These are phyloP conservation scores for Penicillium taxi DNA, from an alignment of 495 filamentous ascomycete genomes.

Conservation along the genomic window DNA sequence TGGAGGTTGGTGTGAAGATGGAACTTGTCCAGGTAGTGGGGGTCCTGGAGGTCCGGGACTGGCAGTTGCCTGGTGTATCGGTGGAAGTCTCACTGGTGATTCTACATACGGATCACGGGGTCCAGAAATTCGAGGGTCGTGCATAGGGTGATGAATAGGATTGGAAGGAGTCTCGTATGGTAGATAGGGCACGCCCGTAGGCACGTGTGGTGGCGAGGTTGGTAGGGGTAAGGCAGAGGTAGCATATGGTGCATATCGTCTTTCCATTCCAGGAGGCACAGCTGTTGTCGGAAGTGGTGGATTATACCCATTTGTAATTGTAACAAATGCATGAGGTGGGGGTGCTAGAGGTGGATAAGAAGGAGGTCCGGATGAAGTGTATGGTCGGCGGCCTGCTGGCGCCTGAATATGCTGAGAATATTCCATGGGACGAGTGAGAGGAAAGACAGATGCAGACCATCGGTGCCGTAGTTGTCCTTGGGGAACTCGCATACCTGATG, in stretches of 20 bases:
- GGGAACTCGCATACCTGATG: constrained; percentile 17
- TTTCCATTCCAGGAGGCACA: constrained; percentile 24
- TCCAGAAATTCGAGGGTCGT: constrained; percentile 21
- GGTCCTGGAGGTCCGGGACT: constrained; percentile 8
- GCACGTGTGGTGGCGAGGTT: constrained; percentile 29
- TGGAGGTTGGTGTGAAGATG: too few relatives aligned
- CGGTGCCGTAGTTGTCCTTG: constrained; percentile 25
- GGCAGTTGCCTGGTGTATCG: constrained; percentile 32
- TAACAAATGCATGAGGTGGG: constrained; percentile 25
- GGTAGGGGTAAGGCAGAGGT: constrained; percentile 23
- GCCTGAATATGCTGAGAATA: constrained; percentile 21
- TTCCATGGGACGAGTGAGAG: constrained; percentile 29
- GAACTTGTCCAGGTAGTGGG: neutral
- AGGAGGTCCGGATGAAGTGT: constrained; percentile 32
- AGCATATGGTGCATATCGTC: constrained; percentile 23
- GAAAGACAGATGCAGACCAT: constrained; percentile 33
- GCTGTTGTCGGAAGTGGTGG: constrained; percentile 21
- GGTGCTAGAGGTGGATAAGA: constrained; percentile 19
- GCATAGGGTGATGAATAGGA: constrained; percentile 20
- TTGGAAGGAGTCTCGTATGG: constrained; percentile 25
- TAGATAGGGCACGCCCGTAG: constrained; percentile 18
- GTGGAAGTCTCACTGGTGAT: constrained; percentile 36
- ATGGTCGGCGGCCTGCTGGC: constrained; percentile 26
- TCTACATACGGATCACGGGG: constrained; percentile 29
- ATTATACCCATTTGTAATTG: constrained; percentile 23